Evolutionary conservation across 805 yeast genomes (phyloP).

Genomic region (Barnettozyma pratensis): DNA sequence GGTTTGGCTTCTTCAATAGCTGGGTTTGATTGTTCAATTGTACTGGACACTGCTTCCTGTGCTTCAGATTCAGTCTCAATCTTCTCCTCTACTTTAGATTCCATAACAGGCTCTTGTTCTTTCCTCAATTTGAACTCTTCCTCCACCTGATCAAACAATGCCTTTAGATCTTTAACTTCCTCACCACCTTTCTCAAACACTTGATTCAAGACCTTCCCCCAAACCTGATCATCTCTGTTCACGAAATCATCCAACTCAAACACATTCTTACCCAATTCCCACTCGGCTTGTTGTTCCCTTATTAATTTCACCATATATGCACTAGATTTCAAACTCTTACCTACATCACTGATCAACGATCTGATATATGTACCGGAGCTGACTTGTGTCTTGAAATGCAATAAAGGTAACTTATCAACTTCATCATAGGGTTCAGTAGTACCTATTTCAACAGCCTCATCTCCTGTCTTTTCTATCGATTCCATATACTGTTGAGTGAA

Average conservation of each 20-base stretch:
- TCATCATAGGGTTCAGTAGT: slow-evolving; percentile 34
- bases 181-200: slow-evolving; percentile 46
- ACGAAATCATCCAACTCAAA: slow-evolving; percentile 65
- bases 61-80: neutral
- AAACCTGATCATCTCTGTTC: slow-evolving; percentile 51
- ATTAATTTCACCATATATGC: slow-evolving; percentile 85
- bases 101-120: neutral
- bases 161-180: slow-evolving; percentile 30
- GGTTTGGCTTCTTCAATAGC: neutral
- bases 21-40: no score
- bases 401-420: slow-evolving; percentile 43
- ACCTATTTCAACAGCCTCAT: slow-evolving; percentile 33
- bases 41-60: no score
- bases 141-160: slow-evolving; percentile 32
- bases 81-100: neutral
- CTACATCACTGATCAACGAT: slow-evolving; percentile 83
- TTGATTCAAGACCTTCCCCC: slow-evolving; percentile 61
- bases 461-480: slow-evolving; percentile 36
- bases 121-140: slow-evolving; percentile 10
- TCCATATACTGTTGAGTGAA: slow-evolving; percentile 54
- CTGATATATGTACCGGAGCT: slow-evolving; percentile 96
- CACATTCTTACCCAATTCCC: slow-evolving; percentile 70
- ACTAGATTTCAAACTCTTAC: slow-evolving; percentile 70
- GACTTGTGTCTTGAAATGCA: slow-evolving; percentile 73
- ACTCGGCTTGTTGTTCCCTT: slow-evolving; percentile 73